Evolutionary conservation across 495 filamentous ascomycete genomes (phyloP).

Genomic region (Poronia punctata): DNA sequence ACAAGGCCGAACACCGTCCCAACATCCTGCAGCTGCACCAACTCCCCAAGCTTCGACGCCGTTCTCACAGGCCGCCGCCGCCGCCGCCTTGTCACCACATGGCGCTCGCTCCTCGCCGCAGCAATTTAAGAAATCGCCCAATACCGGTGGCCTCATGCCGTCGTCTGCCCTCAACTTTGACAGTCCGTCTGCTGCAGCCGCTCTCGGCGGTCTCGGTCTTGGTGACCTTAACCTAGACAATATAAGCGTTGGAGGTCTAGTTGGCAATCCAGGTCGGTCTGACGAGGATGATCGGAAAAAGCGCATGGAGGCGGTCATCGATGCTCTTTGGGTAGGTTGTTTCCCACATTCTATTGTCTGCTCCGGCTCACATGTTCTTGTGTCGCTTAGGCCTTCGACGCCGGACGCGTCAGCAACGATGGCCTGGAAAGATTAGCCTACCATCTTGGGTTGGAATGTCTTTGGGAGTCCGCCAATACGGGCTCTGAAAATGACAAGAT

Average conservation of each 20-base stretch:
- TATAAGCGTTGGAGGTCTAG: conserved; percentile 23
- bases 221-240: conserved; percentile 38
- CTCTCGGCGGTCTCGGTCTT: conserved; percentile 37
- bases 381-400: conserved; percentile 10
- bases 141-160: conserved; percentile 27
- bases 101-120: conserved; percentile 46
- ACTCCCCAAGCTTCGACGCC: conserved; percentile 51
- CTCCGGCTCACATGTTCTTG: neutral
- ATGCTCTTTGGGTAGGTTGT: conserved; percentile 31
- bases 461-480: conserved; percentile 56
- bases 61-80: conserved; percentile 35
- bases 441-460: conserved; percentile 62
- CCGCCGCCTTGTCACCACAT: conserved; percentile 44
- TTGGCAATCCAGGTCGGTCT: conserved; percentile 26
- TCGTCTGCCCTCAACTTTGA: conserved; percentile 43
- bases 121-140: conserved; percentile 50
- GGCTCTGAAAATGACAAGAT: conserved; percentile 38
- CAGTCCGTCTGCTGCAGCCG: conserved; percentile 45
- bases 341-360: conserved; percentile 15
- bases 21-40: conserved; percentile 39
- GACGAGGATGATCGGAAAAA: conserved; percentile 54
- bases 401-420: conserved; percentile 65
- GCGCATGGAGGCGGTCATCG: conserved; percentile 48
- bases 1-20: conserved; percentile 42
- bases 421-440: conserved; percentile 71